These are phyloP conservation scores for Xylariaceae sp. DNA, from an alignment of 2,329 filamentous ascomycete species.

Conservation along the genomic window DNA sequence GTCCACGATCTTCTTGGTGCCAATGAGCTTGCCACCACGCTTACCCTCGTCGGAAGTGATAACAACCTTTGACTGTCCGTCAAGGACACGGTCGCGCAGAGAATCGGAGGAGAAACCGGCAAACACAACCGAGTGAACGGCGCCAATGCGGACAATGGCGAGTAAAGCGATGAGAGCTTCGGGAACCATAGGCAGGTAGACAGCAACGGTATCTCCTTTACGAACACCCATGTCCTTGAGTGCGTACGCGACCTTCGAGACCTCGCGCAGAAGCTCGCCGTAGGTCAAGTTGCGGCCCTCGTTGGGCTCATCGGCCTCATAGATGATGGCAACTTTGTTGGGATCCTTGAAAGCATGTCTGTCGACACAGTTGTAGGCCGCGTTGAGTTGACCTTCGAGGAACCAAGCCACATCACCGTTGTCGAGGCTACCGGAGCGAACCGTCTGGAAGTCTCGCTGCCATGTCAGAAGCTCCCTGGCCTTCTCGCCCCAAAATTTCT, in stretches of 20 bases:
- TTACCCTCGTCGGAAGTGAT: conserved; percentile 98
- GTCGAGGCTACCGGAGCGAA: conserved; percentile 70
- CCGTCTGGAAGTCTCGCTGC: conserved; percentile 89
- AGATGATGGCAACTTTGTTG: conserved; percentile 92
- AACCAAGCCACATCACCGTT: conserved; percentile 94
- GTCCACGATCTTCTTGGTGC: conserved; percentile 98
- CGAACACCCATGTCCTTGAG: conserved; percentile 93
- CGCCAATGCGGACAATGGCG: conserved; percentile 87
- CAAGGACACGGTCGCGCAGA: conserved; percentile 88
- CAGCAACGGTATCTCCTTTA: conserved; percentile 95
- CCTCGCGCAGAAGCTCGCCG: conserved; percentile 86
- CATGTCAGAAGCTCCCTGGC: conserved; percentile 89
- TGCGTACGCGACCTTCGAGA: conserved; percentile 81
- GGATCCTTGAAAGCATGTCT: conserved; percentile 95
- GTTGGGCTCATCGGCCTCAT: conserved; percentile 88
- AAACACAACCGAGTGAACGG: conserved; percentile 95
- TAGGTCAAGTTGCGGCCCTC: conserved; percentile 92
- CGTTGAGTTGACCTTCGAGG: conserved; percentile 87
- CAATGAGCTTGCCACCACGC: conserved; percentile 94
- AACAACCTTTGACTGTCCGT: conserved; percentile 86
- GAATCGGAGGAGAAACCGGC: conserved; percentile 97
- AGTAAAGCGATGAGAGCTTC: conserved; percentile 90
- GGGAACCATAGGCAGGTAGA: conserved; percentile 98
- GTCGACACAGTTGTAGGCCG: conserved; percentile 96
- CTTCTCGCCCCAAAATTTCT: conserved; percentile 84